Percentiles rank a stretch among this genome's conserved stretches.
These are phyloP conservation scores for Tilletia setariae DNA, from an alignment of 1,284 basidiomycete genomes.

Conservation along the genomic window DNA sequence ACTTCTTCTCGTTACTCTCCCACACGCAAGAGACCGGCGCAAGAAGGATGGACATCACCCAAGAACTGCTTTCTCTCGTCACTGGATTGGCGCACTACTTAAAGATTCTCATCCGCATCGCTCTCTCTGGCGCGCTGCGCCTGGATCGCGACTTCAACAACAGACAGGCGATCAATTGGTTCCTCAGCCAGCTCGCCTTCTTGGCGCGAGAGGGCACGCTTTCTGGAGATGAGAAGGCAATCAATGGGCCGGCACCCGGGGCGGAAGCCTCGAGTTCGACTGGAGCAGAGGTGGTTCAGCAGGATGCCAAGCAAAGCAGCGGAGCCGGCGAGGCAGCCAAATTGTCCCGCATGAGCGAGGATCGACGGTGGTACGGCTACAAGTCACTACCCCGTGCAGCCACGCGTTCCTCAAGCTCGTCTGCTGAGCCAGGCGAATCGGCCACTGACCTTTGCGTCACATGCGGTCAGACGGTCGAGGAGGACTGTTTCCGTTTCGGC, in stretches of 20 bases:
- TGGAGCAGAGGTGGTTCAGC: not conserved
- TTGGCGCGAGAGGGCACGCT: conserved; percentile 64
- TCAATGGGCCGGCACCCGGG: conserved; percentile 17
- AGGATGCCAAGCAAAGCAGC: not conserved
- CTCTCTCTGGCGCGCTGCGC: conserved; percentile 89
- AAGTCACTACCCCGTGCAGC: conserved; percentile 43
- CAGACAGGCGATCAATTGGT: conserved; percentile 76
- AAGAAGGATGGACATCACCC: conserved; percentile 88
- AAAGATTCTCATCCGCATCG: conserved; percentile 98
- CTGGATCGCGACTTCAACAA: conserved; percentile 85
- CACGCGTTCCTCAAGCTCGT: conserved; percentile 38
- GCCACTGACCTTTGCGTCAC: conserved; percentile 79
- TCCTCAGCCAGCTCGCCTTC: conserved; percentile 86
- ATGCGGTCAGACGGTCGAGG: conserved; percentile 87
- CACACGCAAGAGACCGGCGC: conserved; percentile 89
- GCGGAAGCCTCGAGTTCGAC: not conserved
- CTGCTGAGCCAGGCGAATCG: conserved; percentile 49
- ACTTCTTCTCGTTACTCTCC: conserved; percentile 94
- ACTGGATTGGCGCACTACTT: conserved; percentile 98
- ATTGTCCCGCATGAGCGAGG: no score
- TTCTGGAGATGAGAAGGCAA: conserved; percentile 26
- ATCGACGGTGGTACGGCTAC: conserved; percentile 48
- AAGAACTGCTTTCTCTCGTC: conserved; percentile 93
- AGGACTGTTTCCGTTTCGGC: conserved; percentile 89
- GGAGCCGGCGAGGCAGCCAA: no score